Evolutionary conservation across 139 green algal species (phyloP).

Genomic region (Auxenochlorella protothecoides): DNA sequence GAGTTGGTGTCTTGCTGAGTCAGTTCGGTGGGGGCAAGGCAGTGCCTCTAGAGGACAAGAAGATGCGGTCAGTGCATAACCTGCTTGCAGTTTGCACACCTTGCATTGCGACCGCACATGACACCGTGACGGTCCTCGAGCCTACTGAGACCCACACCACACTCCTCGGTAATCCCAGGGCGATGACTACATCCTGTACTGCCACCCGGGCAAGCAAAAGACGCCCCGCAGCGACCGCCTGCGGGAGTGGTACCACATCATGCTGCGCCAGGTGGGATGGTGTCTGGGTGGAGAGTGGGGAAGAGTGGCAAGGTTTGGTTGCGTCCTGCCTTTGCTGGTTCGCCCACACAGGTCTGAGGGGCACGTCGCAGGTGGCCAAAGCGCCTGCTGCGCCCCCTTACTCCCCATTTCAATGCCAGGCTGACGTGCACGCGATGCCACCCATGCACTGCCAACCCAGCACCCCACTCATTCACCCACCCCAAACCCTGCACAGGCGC

Average conservation of each 20-base stretch:
- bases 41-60: background rate
- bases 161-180: slow-evolving; percentile 39
- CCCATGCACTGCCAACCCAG: too few relatives aligned
- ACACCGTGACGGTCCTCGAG: background rate
- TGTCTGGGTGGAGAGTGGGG: too few relatives aligned
- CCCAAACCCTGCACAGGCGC: background rate
- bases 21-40: background rate
- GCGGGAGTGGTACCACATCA: slow-evolving; percentile 87
- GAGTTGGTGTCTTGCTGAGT: background rate
- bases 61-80: background rate
- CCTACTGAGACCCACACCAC: background rate
- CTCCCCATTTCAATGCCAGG: too few relatives aligned
- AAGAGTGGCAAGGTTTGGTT: too few relatives aligned
- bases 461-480: background rate
- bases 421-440: too few relatives aligned
- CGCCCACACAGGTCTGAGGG: too few relatives aligned
- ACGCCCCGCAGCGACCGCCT: slow-evolving; percentile 76
- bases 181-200: slow-evolving; percentile 99
- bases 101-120: background rate
- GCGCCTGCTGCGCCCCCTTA: too few relatives aligned
- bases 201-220: slow-evolving; percentile 92
- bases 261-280: slow-evolving; percentile 53
- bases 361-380: too few relatives aligned
- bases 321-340: too few relatives aligned
- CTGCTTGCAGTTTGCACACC: background rate